Evolutionary conservation across 768 basidiomycete species (phyloP), one percentile per base, ranked within the genome.

Genomic region (Myochromella boudieri): DNA sequence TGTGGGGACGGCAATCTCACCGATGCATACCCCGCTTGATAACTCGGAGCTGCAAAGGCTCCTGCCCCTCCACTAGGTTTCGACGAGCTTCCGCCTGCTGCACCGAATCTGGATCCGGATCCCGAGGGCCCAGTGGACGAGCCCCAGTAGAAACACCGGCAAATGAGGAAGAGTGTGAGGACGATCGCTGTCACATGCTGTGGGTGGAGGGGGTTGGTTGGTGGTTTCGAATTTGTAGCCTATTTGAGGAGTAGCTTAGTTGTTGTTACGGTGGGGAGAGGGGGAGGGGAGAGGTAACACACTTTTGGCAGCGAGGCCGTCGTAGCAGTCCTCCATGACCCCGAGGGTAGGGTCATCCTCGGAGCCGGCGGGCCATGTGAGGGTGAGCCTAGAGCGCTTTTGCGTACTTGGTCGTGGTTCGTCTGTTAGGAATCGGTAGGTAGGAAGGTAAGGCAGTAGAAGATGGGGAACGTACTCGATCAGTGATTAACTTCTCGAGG

Each of bases 281-380:
- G 24, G 32, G 21, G 17, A 29, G 14, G 21, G 27, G 46, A n/a
- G 36, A 9, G 33, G 26, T 21, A 31, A 37, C 49, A 27, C 24
- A 94, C 95, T 87, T 72, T 94, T 97, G 3, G 81, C 72, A 66
- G 87, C 87, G 32, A 99, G 70, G 45, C 68, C 76, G 53, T 87
- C 84, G 58, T 90, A 93, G 43, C 91, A 86, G 52, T 97, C 92
- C 55, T 87, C 85, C 87, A 98, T 95, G 26, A 98, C 71, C 9
- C 92, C 91, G 3, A 97, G 75, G 10, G 85, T 78, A 8, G 84
- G 66, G 57, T 95, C 87, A 10, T 78, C 77, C 63, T 87, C 85
- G 59, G 93, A 97, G 37, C 92, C 89, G 43, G 75, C 77, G 1
- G 87, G 80, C 95, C 95, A 98, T 52, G 80, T 69, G 11, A 84